Percentiles rank a stretch among this genome's conserved stretches.
Evolutionary conservation across 2,329 filamentous ascomycete genomes (phyloP).

Genomic region (Volutella citrinella): DNA sequence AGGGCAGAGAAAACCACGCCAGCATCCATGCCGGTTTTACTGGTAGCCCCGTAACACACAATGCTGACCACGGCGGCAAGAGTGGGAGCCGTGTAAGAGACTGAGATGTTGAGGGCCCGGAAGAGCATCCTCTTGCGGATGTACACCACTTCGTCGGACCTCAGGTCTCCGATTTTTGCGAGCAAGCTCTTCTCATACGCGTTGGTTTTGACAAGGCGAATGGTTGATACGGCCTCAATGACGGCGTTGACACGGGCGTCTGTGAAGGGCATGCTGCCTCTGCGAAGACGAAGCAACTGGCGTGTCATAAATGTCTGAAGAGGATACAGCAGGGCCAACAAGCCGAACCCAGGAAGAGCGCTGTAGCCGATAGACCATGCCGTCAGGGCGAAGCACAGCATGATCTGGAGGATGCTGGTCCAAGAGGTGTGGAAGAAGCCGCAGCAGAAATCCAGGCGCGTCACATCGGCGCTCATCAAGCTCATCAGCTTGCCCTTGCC

Average conservation of each 20-base stretch:
- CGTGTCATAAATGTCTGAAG: conserved; percentile 21
- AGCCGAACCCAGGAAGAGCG: conserved; percentile 23
- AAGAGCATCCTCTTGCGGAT: conserved; percentile 25
- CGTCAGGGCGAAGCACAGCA: conserved; percentile 28
- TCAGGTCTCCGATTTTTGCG: conserved; percentile 17
- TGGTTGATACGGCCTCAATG: conserved; percentile 23
- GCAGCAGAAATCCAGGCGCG: conserved; percentile 29
- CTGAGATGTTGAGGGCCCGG: conserved; percentile 21
- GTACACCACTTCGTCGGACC: conserved; percentile 20
- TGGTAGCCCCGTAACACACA: too few species aligned
- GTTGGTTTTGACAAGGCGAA: conserved; percentile 26
- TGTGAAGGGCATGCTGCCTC: conserved; percentile 24
- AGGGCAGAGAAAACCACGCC: conserved; percentile 22
- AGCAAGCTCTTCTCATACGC: conserved; percentile 22
- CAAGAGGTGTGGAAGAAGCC: conserved; percentile 29
- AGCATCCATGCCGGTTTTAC: too few species aligned
- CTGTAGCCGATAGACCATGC: conserved; percentile 25
- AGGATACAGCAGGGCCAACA: conserved; percentile 22
- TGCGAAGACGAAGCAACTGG: conserved; percentile 19
- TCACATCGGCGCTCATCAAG: conserved; percentile 31
- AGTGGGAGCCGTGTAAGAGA: conserved; percentile 22
- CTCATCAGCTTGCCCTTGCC: conserved; percentile 29
- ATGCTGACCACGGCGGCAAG: conserved; percentile 23
- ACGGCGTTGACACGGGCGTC: conserved; percentile 24
- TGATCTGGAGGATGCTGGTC: conserved; percentile 30